Evolutionary conservation across 371 early-diverging fungal genomes (phyloP).

Genomic region (Rhizopus delemar): DNA sequence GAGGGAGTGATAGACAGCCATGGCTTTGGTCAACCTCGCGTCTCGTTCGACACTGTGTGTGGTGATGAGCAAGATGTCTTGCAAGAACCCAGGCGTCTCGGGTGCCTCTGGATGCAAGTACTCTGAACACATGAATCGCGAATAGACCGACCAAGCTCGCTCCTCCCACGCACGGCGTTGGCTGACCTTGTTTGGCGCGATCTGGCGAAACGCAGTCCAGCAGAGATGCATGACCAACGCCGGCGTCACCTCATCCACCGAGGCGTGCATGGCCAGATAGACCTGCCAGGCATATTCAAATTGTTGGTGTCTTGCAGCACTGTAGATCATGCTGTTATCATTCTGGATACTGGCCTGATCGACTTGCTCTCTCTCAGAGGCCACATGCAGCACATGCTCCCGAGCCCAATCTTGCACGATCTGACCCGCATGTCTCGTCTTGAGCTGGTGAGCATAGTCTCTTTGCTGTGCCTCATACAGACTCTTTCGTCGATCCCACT

Average conservation of each 20-base stretch:
- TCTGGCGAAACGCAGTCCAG: constrained; percentile 32
- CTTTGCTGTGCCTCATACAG: constrained; percentile 24
- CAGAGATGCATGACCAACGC: constrained; percentile 41
- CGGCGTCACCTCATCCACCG: constrained; percentile 36
- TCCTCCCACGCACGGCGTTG: constrained; percentile 34
- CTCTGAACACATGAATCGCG: constrained; percentile 44
- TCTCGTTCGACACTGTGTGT: constrained; percentile 34
- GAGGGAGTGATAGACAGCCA: constrained; percentile 33
- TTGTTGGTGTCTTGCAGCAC: constrained; percentile 25
- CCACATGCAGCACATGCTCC: constrained; percentile 18
- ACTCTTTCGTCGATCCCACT: constrained; percentile 30
- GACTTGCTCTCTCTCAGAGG: constrained; percentile 15
- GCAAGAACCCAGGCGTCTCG: constrained; percentile 37
- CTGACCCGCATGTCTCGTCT: background rate
- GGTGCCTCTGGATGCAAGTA: constrained; percentile 35
- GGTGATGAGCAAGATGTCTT: constrained; percentile 34
- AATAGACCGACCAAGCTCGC: constrained; percentile 42
- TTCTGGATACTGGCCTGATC: constrained; percentile 27
- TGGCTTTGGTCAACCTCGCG: constrained; percentile 32
- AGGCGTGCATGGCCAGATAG: constrained; percentile 30
- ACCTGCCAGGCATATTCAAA: constrained; percentile 47
- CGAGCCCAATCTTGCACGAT: constrained; percentile 26
- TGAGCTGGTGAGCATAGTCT: constrained; percentile 5
- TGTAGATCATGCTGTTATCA: constrained; percentile 45
- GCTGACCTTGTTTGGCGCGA: constrained; percentile 21